These are phyloP conservation scores for Boletus rex-veris DNA, from an alignment of 768 basidiomycete genomes.

Conservation along the genomic window DNA sequence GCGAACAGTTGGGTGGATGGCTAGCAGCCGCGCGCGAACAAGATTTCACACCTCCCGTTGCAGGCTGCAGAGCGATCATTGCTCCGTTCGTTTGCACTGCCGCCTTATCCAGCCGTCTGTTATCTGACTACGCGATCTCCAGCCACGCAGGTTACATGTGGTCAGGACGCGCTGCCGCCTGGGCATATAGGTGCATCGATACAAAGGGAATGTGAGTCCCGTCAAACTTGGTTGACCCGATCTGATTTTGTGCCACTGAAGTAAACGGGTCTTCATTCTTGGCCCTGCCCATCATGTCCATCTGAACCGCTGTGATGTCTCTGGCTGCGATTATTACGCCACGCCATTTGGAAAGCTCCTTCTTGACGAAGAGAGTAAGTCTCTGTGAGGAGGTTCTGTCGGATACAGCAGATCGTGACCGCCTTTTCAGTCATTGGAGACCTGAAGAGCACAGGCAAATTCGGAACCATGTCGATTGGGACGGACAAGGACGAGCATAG, in stretches of 20 bases:
- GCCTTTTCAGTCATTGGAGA: constrained; percentile 11
- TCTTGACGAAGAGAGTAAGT: constrained; percentile 75
- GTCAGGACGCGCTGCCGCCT: constrained; percentile 90
- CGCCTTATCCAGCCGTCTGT: neutral
- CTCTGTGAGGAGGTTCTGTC: neutral
- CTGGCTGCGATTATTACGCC: constrained; percentile 69
- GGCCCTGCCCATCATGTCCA: constrained; percentile 95
- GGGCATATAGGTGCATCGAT: constrained; percentile 92
- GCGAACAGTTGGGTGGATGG: constrained; percentile 60
- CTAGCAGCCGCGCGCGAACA: constrained; percentile 53
- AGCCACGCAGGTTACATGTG: constrained; percentile 97
- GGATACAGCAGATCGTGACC: constrained; percentile 5
- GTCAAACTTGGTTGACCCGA: neutral
- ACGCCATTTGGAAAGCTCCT: constrained; percentile 85
- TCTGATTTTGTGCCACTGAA: constrained; percentile 31
- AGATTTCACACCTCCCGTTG: constrained; percentile 62
- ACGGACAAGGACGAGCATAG: constrained; percentile 95
- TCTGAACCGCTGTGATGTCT: constrained; percentile 82
- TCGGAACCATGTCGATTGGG: constrained; percentile 57
- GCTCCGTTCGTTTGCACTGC: constrained; percentile 68
- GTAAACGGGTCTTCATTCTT: constrained; percentile 89
- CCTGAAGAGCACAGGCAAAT: constrained; percentile 37
- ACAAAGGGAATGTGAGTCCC: constrained; percentile 68
- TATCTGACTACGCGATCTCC: constrained; percentile 11
- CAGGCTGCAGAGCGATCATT: constrained; percentile 81